Percentiles rank a stretch among this genome's conserved stretches.
These are phyloP conservation scores for Phytopythium chamaehyphon DNA, from an alignment of 352 stramenopile genomes.

Conservation along the genomic window DNA sequence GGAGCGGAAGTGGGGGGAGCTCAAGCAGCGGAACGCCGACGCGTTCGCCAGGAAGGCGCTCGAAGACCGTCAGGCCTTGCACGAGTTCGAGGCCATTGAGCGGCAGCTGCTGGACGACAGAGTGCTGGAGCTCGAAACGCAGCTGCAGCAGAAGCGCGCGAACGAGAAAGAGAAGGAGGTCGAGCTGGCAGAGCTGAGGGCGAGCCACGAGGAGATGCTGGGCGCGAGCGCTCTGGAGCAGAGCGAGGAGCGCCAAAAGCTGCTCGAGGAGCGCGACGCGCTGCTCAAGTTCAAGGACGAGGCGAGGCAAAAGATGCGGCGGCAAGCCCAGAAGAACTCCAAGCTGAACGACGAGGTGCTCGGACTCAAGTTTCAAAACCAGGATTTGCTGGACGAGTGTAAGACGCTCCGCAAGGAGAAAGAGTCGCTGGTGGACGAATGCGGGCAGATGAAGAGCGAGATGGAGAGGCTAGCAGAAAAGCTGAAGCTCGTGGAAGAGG, in stretches of 20 bases:
- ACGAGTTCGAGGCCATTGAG: conserved; percentile 47
- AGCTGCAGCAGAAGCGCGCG: conserved; percentile 31
- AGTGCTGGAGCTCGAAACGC: conserved; percentile 47
- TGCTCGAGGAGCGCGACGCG: conserved; percentile 18
- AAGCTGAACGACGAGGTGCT: conserved; percentile 24
- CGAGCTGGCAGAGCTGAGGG: conserved; percentile 26
- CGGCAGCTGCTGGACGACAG: conserved; percentile 44
- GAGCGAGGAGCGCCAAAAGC: conserved; percentile 18
- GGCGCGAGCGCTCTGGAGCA: conserved; percentile 16
- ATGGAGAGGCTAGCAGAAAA: conserved; percentile 14
- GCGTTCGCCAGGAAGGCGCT: conserved; percentile 11
- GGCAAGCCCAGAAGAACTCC: too few relatives aligned
- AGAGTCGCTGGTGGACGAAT: conserved; percentile 3
- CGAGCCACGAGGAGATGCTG: conserved; percentile 22
- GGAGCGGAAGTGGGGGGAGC: conserved; percentile 12
- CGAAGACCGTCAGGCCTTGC: conserved; percentile 15
- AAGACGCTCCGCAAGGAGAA: conserved; percentile 14
- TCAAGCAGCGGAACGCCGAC: conserved; percentile 14
- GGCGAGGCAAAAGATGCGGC: conserved; percentile 6
- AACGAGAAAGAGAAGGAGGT: conserved; percentile 40
- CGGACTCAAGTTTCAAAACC: conserved; percentile 17
- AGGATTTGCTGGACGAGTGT: conserved; percentile 23
- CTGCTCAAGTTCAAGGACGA: conserved; percentile 13
- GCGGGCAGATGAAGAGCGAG: conserved; percentile 7
- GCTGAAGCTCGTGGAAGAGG: conserved; percentile 9